Evolutionary conservation across 2,329 filamentous ascomycete species (phyloP).

Genomic region (Ceratocystis cacaofunesta): DNA sequence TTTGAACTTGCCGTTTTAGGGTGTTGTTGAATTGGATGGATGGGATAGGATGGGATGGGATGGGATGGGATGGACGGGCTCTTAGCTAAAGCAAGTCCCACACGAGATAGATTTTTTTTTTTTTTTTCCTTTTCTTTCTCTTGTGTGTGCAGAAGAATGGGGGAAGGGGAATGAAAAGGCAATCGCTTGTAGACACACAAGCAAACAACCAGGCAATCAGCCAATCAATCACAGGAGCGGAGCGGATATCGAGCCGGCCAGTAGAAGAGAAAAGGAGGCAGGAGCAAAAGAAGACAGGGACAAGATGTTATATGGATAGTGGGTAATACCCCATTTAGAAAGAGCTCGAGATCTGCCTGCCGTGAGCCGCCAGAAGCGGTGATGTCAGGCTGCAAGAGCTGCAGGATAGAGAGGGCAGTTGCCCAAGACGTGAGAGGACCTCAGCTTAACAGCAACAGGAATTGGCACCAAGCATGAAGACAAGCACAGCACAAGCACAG

Average conservation of each 20-base stretch:
- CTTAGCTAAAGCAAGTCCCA: not conserved
- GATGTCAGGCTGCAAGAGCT: not conserved
- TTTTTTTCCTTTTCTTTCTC: not conserved
- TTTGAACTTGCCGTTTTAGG: conserved; percentile 1
- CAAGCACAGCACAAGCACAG: too few species aligned
- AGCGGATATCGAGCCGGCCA: not conserved
- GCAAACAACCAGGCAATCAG: too few species aligned
- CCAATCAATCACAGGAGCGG: too few species aligned
- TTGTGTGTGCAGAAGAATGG: not conserved
- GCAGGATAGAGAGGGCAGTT: not conserved
- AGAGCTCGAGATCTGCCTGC: too few species aligned
- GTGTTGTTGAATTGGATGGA: not conserved
- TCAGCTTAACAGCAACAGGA: not conserved
- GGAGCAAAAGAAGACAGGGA: not conserved
- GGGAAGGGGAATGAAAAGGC: not conserved
- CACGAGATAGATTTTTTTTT: not conserved
- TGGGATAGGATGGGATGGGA: not conserved
- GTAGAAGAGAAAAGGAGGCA: not conserved
- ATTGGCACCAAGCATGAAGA: not conserved
- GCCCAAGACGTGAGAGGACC: not conserved
- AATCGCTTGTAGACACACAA: not conserved
- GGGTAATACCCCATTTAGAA: not conserved
- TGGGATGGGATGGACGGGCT: not conserved
- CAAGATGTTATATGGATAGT: not conserved
- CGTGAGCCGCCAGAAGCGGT: too few species aligned